A percentile compares a stretch with the other conserved stretches of the same genome.
Evolutionary conservation across 345 rosid genomes (phyloP).

Genomic region (Hibiscus tridactylites): DNA sequence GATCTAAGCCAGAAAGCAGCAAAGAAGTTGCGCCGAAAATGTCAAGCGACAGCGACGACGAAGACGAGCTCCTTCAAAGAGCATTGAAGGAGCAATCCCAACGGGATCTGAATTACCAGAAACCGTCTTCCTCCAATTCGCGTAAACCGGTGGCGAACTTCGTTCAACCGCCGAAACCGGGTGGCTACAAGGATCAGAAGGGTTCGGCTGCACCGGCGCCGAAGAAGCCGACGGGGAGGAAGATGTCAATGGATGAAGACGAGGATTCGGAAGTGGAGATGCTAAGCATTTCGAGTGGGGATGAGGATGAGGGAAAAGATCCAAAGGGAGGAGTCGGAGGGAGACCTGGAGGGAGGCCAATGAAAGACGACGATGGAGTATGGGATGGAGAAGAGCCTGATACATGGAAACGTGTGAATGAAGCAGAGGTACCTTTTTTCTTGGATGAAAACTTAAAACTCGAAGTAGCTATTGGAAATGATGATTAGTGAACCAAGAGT

Average conservation of each 20-base stretch:
- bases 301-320: slow-evolving; percentile 61
- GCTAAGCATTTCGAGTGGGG: slow-evolving; percentile 98
- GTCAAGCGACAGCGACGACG: slow-evolving; percentile 90
- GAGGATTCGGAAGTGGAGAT: slow-evolving; percentile 97
- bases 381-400: slow-evolving; percentile 96
- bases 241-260: slow-evolving; percentile 50
- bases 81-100: slow-evolving; percentile 85
- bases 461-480: neutral
- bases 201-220: slow-evolving; percentile 17
- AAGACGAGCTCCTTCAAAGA: slow-evolving; percentile 95
- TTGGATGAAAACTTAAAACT: neutral
- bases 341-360: slow-evolving; percentile 26
- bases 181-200: slow-evolving; percentile 18
- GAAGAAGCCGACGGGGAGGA: slow-evolving; percentile 28
- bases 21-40: slow-evolving; percentile 22
- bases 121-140: slow-evolving; percentile 31
- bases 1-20: slow-evolving; percentile 21
- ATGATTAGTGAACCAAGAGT: neutral
- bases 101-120: slow-evolving; percentile 64
- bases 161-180: slow-evolving; percentile 50
- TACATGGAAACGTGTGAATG: slow-evolving; percentile 91
- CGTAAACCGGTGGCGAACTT: slow-evolving; percentile 70
- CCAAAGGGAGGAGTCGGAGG: slow-evolving; percentile 22
- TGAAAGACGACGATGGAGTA: slow-evolving; percentile 50
- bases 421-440: slow-evolving; percentile 51